phyloP scores from a whole-genome alignment of 2,329 filamentous ascomycete genomes.

The Fusarium miscanthi region DNA sequence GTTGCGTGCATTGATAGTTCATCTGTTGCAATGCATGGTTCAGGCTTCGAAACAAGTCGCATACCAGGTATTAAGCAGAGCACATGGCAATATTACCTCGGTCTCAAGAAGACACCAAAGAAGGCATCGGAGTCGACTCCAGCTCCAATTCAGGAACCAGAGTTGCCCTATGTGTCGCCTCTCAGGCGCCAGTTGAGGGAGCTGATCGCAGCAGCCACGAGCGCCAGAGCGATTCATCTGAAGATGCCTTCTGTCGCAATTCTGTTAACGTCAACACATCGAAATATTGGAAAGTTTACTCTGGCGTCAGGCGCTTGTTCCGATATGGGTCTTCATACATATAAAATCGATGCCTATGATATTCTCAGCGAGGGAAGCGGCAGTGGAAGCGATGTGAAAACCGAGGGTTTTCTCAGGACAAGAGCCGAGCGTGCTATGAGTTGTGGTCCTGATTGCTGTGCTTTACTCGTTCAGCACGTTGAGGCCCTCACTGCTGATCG shows the following conservation, averaged over 20 bases:
- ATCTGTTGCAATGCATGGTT: slow-evolving; percentile 89
- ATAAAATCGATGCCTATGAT: slow-evolving; percentile 90
- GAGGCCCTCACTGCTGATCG: slow-evolving; percentile 92
- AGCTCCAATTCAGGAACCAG: slow-evolving; percentile 57
- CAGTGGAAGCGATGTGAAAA: slow-evolving; percentile 91
- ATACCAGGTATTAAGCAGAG: slow-evolving; percentile 81
- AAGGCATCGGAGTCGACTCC: slow-evolving; percentile 52
- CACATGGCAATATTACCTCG: slow-evolving; percentile 91
- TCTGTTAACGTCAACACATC: slow-evolving; percentile 88
- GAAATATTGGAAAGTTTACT: slow-evolving; percentile 91
- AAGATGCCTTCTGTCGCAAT: slow-evolving; percentile 90
- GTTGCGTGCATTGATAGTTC: slow-evolving; percentile 87
- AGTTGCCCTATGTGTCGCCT: slow-evolving; percentile 65
- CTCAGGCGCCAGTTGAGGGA: slow-evolving; percentile 81
- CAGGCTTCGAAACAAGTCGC: slow-evolving; percentile 85
- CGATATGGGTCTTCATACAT: slow-evolving; percentile 91
- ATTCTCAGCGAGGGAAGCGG: slow-evolving; percentile 87
- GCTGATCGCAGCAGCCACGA: slow-evolving; percentile 88
- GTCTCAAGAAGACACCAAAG: slow-evolving; percentile 74
- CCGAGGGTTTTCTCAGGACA: slow-evolving; percentile 88
- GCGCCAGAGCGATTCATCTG: slow-evolving; percentile 84
- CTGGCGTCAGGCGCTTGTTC: slow-evolving; percentile 80
- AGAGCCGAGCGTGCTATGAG: slow-evolving; percentile 88
- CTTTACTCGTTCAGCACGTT: slow-evolving; percentile 87
- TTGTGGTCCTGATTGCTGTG: slow-evolving; percentile 86